These are phyloP conservation scores for Fraxinus americana DNA, from an alignment of 257 asterid genomes.

Conservation along the genomic window DNA sequence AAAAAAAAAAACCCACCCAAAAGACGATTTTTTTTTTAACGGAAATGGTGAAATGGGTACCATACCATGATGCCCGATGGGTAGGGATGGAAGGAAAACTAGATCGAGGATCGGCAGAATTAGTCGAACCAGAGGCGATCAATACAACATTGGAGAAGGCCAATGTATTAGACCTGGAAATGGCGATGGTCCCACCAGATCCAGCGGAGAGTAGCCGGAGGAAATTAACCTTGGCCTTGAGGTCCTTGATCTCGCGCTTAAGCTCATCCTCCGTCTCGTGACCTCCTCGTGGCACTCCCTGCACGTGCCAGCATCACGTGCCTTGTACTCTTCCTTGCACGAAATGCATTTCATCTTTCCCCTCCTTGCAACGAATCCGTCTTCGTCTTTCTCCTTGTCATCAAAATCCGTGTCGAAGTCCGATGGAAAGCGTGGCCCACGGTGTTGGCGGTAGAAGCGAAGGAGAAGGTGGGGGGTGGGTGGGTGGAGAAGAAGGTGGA, in stretches of 20 bases:
- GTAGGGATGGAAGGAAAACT: conserved; percentile 62
- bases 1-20: not conserved
- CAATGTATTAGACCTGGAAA: conserved; percentile 36
- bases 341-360: conserved; percentile 67
- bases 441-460: not conserved
- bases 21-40: not conserved
- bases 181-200: conserved; percentile 31
- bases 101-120: conserved; percentile 30
- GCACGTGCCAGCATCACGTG: conserved; percentile 76
- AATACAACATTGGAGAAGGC: conserved; percentile 70
- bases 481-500: too few species aligned
- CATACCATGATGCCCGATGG: conserved; percentile 76
- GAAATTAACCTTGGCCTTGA: conserved; percentile 73
- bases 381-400: conserved; percentile 28
- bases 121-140: conserved; percentile 55
- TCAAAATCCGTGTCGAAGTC: conserved; percentile 37
- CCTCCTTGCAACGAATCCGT: conserved; percentile 33
- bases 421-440: conserved; percentile 32
- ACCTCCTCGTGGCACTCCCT: conserved; percentile 94
- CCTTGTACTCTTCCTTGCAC: conserved; percentile 71
- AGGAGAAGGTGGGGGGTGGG: too few species aligned
- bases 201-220: conserved; percentile 52
- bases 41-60: not conserved
- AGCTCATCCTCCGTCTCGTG: conserved; percentile 87
- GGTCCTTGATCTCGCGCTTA: conserved; percentile 82